Conservation (phyloP, 1,284 basidiomycete species). For the Melampsora occidentalis region DNA sequence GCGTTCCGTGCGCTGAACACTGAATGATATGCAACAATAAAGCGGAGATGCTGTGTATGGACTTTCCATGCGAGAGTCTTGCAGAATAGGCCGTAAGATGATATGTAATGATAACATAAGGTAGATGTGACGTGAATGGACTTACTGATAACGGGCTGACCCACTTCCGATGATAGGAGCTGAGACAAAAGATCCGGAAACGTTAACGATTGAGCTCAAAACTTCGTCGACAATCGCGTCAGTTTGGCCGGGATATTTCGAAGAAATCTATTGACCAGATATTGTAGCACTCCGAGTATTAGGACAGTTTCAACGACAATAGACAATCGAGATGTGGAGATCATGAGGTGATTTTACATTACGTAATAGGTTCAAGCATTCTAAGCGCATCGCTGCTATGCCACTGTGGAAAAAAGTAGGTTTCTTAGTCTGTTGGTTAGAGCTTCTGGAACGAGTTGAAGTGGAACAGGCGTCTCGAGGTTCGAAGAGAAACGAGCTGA, state of each 20-base stretch:
- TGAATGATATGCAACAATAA: conserved; percentile 39
- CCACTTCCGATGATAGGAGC: conserved; percentile 4
- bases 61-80: conserved; percentile 29
- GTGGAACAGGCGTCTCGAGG: conserved; percentile 10
- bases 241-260: conserved; percentile 50
- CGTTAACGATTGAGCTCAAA: conserved; percentile 50
- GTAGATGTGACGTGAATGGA: neutral
- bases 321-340: neutral
- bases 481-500: conserved; percentile 30
- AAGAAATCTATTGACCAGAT: conserved; percentile 47
- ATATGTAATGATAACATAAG: neutral
- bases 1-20: conserved; percentile 3
- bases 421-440: conserved; percentile 11
- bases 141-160: neutral
- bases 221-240: conserved; percentile 53
- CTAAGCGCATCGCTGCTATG: conserved; percentile 35
- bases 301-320: neutral
- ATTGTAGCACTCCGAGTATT: conserved; percentile 37
- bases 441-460: conserved; percentile 4
- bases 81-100: conserved; percentile 5
- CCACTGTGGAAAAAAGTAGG: neutral
- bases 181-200: conserved; percentile 49
- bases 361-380: conserved; percentile 41
- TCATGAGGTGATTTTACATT: conserved; percentile 3
- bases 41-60: conserved; percentile 41